A percentile compares a stretch with the other conserved stretches of the same genome.
phyloP scores from a whole-genome alignment of 805 yeast genomes.

The Komagataella mondaviorum region DNA sequence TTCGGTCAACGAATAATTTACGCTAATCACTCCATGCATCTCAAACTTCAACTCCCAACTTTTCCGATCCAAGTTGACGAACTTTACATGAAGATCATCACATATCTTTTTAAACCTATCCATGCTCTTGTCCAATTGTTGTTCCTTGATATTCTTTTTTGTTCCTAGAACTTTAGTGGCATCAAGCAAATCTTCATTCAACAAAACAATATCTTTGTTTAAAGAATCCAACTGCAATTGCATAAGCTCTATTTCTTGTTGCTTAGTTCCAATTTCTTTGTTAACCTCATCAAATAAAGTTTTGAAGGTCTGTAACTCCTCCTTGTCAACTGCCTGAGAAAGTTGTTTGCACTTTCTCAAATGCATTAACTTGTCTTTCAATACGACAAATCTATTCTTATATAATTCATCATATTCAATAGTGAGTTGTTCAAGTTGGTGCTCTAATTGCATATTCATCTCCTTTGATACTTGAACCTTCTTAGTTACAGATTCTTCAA shows the following conservation, averaged over 20 bases:
- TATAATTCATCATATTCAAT: not conserved
- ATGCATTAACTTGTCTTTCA: not conserved
- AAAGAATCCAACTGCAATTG: not conserved
- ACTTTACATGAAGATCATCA: not conserved
- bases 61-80: not conserved
- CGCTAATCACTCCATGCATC: not conserved
- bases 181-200: not conserved
- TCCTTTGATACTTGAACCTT: not conserved
- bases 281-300: not conserved
- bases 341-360: not conserved
- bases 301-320: not conserved
- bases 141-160: not conserved
- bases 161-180: not conserved
- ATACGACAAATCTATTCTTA: not conserved
- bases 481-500: constrained; percentile 16
- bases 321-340: not conserved
- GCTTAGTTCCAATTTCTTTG: not conserved
- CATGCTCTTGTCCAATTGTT: not conserved
- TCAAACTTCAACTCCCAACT: not conserved
- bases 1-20: not conserved
- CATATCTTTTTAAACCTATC: not conserved
- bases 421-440: not conserved
- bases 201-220: not conserved
- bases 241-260: not conserved
- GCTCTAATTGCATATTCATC: not conserved